Evolutionary conservation across 2,329 filamentous ascomycete genomes (phyloP).

Genomic region (Pseudocercospora musae): DNA sequence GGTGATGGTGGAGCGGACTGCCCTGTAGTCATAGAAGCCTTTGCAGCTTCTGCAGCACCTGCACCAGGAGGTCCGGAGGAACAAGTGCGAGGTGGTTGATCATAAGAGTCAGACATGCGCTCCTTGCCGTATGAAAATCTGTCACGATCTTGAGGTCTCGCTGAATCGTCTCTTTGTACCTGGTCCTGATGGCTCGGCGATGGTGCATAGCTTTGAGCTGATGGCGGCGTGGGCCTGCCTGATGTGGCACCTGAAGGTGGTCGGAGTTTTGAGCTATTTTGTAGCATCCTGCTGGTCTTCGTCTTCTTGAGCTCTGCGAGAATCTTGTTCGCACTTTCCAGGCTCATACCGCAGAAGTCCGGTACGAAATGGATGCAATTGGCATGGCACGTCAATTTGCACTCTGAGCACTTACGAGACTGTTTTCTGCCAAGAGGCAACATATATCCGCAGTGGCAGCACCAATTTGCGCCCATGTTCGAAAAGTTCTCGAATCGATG

Average conservation of each 20-base stretch:
- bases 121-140: constrained; percentile 51
- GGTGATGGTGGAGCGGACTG: constrained; percentile 42
- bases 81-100: constrained; percentile 38
- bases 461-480: constrained; percentile 98
- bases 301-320: constrained; percentile 78
- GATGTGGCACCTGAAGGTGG: constrained; percentile 37
- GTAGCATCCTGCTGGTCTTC: constrained; percentile 52
- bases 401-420: constrained; percentile 92
- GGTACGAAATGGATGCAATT: constrained; percentile 92
- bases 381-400: constrained; percentile 83
- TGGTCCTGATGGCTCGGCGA: constrained; percentile 38
- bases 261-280: constrained; percentile 55
- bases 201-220: constrained; percentile 38
- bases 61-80: constrained; percentile 39
- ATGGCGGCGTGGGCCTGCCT: constrained; percentile 45
- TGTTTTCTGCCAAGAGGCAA: constrained; percentile 93
- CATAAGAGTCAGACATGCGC: constrained; percentile 36
- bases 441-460: constrained; percentile 96
- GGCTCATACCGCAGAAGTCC: constrained; percentile 98
- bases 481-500: constrained; percentile 96
- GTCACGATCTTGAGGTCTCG: constrained; percentile 30
- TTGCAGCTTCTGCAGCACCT: constrained; percentile 48
- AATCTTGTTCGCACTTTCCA: constrained; percentile 94
- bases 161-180: constrained; percentile 24
- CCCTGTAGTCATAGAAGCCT: constrained; percentile 42